Percentiles rank a stretch among this genome's conserved stretches.
Conservation (phyloP, 78 protist genomes). For the Dictyostelium brefeldianum region DNA sequence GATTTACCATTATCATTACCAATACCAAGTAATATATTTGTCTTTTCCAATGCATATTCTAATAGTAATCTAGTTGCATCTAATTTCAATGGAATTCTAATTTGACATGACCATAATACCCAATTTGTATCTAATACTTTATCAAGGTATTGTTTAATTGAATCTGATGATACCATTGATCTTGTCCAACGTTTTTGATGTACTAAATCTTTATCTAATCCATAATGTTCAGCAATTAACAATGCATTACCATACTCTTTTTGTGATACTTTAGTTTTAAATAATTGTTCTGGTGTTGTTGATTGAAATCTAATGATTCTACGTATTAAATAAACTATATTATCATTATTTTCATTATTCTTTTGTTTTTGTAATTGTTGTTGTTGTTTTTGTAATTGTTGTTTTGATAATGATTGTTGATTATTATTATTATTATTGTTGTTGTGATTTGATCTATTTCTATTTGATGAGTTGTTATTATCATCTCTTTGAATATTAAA, state of each 20-base stretch:
- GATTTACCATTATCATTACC: background rate
- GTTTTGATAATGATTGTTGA: background rate
- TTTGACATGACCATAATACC: conserved; percentile 66
- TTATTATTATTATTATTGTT: background rate
- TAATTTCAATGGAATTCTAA: conserved; percentile 53
- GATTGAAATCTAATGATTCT: conserved; percentile 70
- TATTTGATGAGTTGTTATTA: background rate
- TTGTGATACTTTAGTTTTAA: conserved; percentile 58
- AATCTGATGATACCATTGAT: conserved; percentile 18
- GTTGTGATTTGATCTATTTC: background rate
- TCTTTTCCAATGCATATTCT: conserved; percentile 42
- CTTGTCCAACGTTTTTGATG: conserved; percentile 72
- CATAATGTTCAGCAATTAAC: conserved; percentile 77
- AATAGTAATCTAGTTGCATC: conserved; percentile 41
- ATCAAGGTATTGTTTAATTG: conserved; percentile 28
- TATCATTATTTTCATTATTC: background rate
- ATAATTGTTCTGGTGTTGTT: conserved; percentile 73
- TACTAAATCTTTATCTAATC: conserved; percentile 72
- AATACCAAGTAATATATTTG: background rate
- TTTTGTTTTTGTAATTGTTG: background rate
- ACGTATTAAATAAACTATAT: conserved; percentile 13
- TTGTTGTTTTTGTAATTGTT: background rate
- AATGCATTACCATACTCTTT: conserved; percentile 74
- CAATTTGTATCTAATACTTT: conserved; percentile 66
- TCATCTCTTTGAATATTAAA: conserved; percentile 30